phyloP scores from a whole-genome alignment of 495 filamentous ascomycete genomes.

The Xanthoparmelia taractica region DNA sequence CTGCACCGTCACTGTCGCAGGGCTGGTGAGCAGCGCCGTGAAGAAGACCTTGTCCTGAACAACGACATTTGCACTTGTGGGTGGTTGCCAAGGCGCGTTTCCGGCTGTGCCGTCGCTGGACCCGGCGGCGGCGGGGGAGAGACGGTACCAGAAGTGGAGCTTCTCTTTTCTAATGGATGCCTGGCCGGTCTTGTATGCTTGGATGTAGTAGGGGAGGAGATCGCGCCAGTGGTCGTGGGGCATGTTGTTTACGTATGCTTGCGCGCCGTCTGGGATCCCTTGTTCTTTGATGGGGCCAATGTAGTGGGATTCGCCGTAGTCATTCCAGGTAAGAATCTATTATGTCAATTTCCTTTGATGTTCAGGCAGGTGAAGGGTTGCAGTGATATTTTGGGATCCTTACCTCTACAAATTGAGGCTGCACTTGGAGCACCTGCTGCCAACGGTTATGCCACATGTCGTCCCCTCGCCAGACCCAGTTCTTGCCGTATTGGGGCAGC shows the following conservation, averaged over 20 bases:
- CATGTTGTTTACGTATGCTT: constrained; percentile 43
- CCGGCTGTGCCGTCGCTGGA: constrained; percentile 32
- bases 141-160: constrained; percentile 59
- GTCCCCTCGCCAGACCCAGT: constrained; percentile 66
- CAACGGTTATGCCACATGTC: constrained; percentile 68
- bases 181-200: constrained; percentile 47
- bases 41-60: constrained; percentile 27
- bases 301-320: constrained; percentile 70
- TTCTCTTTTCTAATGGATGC: constrained; percentile 38
- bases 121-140: constrained; percentile 31
- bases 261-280: constrained; percentile 48
- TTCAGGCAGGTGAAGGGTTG: background rate
- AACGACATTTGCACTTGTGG: constrained; percentile 16
- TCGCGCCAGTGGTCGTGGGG: constrained; percentile 48
- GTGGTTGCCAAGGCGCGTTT: constrained; percentile 31
- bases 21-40: constrained; percentile 30
- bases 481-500: constrained; percentile 44
- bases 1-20: constrained; percentile 39
- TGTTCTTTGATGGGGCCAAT: constrained; percentile 38
- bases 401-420: constrained; percentile 54
- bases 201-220: constrained; percentile 56
- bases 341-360: constrained; percentile 3
- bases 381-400: constrained; percentile 42
- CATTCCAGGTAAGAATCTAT: constrained; percentile 55
- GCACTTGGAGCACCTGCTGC: constrained; percentile 55